Conservation (phyloP, 2,329 filamentous ascomycete genomes). For the Trichoderma sp. region DNA sequence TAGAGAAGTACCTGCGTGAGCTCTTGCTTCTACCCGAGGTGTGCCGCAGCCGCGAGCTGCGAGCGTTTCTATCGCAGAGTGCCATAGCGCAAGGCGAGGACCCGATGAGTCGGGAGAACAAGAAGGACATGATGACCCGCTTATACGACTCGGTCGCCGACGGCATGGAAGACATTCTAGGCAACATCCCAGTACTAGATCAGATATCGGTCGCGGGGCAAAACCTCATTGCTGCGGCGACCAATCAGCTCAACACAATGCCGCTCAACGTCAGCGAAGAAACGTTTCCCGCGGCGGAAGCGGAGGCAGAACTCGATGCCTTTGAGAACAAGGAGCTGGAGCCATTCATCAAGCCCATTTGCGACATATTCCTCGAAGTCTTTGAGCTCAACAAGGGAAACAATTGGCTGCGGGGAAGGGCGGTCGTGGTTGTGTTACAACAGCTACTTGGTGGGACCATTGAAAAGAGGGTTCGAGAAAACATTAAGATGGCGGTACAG, state of each 20-base stretch:
- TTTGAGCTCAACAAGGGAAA: slow-evolving; percentile 94
- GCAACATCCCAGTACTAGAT: slow-evolving; percentile 92
- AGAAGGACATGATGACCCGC: slow-evolving; percentile 85
- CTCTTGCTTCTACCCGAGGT: slow-evolving; percentile 86
- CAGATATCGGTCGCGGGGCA: slow-evolving; percentile 91
- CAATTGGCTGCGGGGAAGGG: slow-evolving; percentile 94
- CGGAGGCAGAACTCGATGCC: slow-evolving; percentile 88
- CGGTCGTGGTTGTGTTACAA: slow-evolving; percentile 93
- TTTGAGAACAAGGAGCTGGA: slow-evolving; percentile 88
- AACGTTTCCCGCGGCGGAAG: slow-evolving; percentile 62
- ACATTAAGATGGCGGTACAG: slow-evolving; percentile 67
- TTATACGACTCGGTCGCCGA: slow-evolving; percentile 97
- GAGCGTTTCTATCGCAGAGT: slow-evolving; percentile 88
- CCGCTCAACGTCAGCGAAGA: slow-evolving; percentile 54
- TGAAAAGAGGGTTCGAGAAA: slow-evolving; percentile 90
- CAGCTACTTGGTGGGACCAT: slow-evolving; percentile 95
- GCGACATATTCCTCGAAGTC: slow-evolving; percentile 92
- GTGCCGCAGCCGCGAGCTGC: slow-evolving; percentile 86
- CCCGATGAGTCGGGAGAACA: slow-evolving; percentile 58
- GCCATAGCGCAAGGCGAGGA: slow-evolving; percentile 66
- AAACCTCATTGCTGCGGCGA: slow-evolving; percentile 78
- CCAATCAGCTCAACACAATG: slow-evolving; percentile 59
- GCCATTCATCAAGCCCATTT: slow-evolving; percentile 97
- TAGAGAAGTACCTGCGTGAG: slow-evolving; percentile 82
- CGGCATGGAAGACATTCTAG: slow-evolving; percentile 96